Evolutionary conservation across 2,329 filamentous ascomycete genomes (phyloP).

Genomic region (Stachybotrys echinatus): DNA sequence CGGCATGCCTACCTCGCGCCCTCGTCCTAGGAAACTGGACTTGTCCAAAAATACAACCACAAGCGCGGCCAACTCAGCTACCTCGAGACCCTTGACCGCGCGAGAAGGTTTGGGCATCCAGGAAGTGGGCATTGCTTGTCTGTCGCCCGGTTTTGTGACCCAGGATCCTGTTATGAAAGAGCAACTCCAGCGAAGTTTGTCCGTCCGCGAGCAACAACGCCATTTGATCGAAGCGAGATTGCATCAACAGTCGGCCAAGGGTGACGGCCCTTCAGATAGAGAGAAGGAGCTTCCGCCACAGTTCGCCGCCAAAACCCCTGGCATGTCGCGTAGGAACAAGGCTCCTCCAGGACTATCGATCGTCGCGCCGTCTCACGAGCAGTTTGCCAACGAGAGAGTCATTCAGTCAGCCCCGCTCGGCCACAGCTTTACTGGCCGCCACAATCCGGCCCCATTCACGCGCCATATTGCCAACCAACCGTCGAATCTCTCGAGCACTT

Average conservation of each 20-base stretch:
- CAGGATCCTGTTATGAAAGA: constrained; percentile 96
- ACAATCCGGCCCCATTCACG: constrained; percentile 70
- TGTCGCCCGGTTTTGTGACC: constrained; percentile 93
- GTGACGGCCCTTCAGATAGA: constrained; percentile 58
- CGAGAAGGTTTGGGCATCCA: constrained; percentile 79
- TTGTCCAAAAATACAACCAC: constrained; percentile 59
- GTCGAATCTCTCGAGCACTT: constrained; percentile 75
- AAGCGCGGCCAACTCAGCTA: constrained; percentile 47
- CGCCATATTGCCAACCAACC: constrained; percentile 77
- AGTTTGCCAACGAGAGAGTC: constrained; percentile 89
- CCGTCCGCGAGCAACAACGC: constrained; percentile 87
- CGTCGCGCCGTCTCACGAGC: constrained; percentile 85
- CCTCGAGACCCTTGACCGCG: constrained; percentile 73
- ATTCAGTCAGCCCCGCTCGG: constrained; percentile 95
- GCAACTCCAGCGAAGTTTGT: constrained; percentile 89
- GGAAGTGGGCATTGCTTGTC: constrained; percentile 86
- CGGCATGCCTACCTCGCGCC: constrained; percentile 66
- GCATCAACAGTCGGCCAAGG: constrained; percentile 80
- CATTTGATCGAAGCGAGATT: constrained; percentile 89
- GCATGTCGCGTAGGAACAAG: constrained; percentile 68
- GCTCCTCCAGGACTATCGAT: constrained; percentile 89
- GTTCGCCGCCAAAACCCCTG: constrained; percentile 65
- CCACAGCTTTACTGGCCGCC: constrained; percentile 89
- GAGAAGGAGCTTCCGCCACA: constrained; percentile 40
- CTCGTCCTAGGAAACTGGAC: constrained; percentile 72